These are phyloP conservation scores for Triticum dicoccoides DNA, from an alignment of 176 grass and related monocot genomes.

Conservation along the genomic window DNA sequence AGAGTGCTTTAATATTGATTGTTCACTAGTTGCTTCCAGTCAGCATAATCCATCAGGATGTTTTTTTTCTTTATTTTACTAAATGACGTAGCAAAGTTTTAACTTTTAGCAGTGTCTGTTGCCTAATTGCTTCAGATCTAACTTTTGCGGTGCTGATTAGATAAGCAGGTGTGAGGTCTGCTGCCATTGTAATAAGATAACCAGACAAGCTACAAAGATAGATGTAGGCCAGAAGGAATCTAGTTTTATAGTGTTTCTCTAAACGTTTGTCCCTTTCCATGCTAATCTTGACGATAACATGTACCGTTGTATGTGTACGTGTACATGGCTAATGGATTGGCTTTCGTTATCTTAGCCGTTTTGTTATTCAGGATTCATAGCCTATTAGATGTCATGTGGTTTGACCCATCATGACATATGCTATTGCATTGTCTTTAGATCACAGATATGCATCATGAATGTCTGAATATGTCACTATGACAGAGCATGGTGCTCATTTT, in stretches of 20 bases:
- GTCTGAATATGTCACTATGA: background rate
- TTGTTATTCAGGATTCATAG: background rate
- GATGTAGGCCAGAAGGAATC: slow-evolving; percentile 11
- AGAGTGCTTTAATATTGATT: background rate
- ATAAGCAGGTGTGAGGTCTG: background rate
- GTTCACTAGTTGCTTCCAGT: slow-evolving; percentile 7
- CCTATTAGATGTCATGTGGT: background rate
- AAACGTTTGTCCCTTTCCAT: background rate
- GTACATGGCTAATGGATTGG: background rate
- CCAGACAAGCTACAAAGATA: background rate
- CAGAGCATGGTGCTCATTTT: background rate
- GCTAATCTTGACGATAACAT: background rate
- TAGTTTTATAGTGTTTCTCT: background rate
- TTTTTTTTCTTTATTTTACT: background rate
- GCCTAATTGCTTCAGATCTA: background rate
- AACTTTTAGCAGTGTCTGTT: background rate
- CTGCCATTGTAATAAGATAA: background rate
- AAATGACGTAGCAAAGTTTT: background rate
- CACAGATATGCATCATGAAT: background rate
- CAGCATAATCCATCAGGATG: background rate
- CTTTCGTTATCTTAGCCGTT: background rate
- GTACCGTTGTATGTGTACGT: background rate
- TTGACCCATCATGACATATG: background rate
- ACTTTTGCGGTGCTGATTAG: background rate
- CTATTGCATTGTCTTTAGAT: background rate